Percentiles rank a stretch among this genome's conserved stretches.
Evolutionary conservation across 495 filamentous ascomycete genomes (phyloP).

Genomic region (Amniculicola lignicola): DNA sequence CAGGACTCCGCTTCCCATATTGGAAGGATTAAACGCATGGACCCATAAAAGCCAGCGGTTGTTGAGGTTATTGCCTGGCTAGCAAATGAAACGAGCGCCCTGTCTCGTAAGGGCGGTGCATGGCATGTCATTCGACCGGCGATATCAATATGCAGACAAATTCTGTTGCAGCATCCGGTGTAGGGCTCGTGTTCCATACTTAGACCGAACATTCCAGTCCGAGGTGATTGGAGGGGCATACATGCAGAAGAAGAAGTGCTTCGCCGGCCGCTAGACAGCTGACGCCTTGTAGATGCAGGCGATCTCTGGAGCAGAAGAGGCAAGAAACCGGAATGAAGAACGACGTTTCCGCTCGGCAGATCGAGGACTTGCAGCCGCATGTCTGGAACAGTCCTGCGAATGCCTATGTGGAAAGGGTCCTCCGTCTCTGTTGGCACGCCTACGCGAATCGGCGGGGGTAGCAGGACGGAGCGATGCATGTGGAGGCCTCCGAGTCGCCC

Average conservation of each 20-base stretch:
- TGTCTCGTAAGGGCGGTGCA: no score
- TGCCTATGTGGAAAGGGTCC: conserved; percentile 6
- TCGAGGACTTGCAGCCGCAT: conserved; percentile 1
- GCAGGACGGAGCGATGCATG: not conserved
- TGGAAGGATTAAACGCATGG: no score
- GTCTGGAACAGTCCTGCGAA: not conserved
- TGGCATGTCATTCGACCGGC: no score
- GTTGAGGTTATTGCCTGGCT: no score
- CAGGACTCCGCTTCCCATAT: no score
- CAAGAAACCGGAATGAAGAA: not conserved
- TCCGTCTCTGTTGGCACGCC: conserved; percentile 1
- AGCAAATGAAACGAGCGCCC: no score
- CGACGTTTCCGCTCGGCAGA: not conserved
- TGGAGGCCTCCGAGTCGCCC: not conserved
- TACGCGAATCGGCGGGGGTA: not conserved
- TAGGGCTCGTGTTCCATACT: not conserved
- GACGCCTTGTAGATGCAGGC: conserved; percentile 21
- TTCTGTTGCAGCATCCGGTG: not conserved
- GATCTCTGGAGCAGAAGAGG: not conserved
- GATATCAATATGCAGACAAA: no score
- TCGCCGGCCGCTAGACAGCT: conserved; percentile 12
- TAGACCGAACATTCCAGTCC: not conserved
- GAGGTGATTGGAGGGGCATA: conserved; percentile 19
- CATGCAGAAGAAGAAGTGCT: not conserved
- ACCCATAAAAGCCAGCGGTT: no score